Conservation (phyloP, 1,139 yeast species). For the Scheffersomyces stambukii region DNA sequence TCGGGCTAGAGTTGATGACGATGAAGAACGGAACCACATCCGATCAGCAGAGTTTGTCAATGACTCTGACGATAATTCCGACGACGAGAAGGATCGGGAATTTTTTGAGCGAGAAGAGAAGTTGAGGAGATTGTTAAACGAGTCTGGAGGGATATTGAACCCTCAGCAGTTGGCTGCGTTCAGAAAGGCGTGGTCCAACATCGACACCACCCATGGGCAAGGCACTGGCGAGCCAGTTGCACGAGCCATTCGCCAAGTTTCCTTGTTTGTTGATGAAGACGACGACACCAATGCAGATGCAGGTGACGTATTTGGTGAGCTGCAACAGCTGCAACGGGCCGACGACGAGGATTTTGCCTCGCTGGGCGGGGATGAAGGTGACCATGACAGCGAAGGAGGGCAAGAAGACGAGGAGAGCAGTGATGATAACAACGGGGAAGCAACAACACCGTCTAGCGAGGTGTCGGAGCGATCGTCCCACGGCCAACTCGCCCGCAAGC, state of each 20-base stretch:
- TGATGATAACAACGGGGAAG: too few species aligned
- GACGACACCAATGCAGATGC: slow-evolving; percentile 11
- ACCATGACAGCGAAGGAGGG: slow-evolving; percentile 2
- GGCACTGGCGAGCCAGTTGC: slow-evolving; percentile 17
- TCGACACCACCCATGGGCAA: slow-evolving; percentile 16
- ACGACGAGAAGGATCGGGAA: slow-evolving; percentile 48
- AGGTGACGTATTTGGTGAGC: slow-evolving; percentile 2
- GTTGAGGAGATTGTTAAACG: slow-evolving; percentile 39
- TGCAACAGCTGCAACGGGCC: neutral
- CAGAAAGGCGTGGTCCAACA: slow-evolving; percentile 33
- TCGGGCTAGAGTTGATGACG: slow-evolving; percentile 14
- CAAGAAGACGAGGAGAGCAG: too few species aligned
- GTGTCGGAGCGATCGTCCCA: too few species aligned
- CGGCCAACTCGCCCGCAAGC: too few species aligned
- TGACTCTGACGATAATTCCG: slow-evolving; percentile 67
- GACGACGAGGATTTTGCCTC: neutral
- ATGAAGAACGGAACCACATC: slow-evolving; percentile 18
- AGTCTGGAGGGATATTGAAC: slow-evolving; percentile 40
- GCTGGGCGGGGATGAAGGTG: slow-evolving; percentile 4
- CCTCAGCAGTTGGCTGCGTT: slow-evolving; percentile 34
- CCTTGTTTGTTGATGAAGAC: slow-evolving; percentile 17
- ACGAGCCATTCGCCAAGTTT: slow-evolving; percentile 19
- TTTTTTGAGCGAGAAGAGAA: slow-evolving; percentile 60
- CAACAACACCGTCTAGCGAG: too few species aligned
- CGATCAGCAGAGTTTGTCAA: slow-evolving; percentile 53